Percentiles rank a stretch among this genome's conserved stretches.
Evolutionary conservation across 2,329 filamentous ascomycete species (phyloP).

Genomic region (Xylariaceae sp.): DNA sequence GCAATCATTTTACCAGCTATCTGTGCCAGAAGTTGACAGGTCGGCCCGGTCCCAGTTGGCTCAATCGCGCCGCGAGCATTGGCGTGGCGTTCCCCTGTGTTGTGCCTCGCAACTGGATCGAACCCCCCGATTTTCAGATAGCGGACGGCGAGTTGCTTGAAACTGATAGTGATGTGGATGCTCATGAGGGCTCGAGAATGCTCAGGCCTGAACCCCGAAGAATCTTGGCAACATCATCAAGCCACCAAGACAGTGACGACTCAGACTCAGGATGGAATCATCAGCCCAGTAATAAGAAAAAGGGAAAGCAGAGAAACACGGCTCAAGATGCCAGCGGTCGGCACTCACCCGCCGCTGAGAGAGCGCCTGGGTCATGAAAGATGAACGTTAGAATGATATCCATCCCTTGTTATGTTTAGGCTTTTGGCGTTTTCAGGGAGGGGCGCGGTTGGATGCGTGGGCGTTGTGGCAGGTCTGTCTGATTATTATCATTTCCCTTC

Average conservation of each 20-base stretch:
- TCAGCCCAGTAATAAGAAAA: slow-evolving; percentile 30
- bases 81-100: slow-evolving; percentile 77
- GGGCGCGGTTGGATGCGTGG: slow-evolving; percentile 12
- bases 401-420: slow-evolving; percentile 25
- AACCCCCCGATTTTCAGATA: slow-evolving; percentile 70
- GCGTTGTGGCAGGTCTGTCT: slow-evolving; percentile 23
- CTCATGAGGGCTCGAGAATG: slow-evolving; percentile 45
- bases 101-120: slow-evolving; percentile 77
- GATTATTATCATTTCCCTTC: slow-evolving; percentile 30
- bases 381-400: slow-evolving; percentile 30
- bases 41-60: slow-evolving; percentile 65
- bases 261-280: slow-evolving; percentile 11
- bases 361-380: slow-evolving; percentile 39
- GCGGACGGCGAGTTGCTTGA: slow-evolving; percentile 67
- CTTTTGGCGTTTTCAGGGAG: slow-evolving; percentile 22
- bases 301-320: slow-evolving; percentile 41
- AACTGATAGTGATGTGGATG: slow-evolving; percentile 37
- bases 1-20: slow-evolving; percentile 81
- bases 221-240: slow-evolving; percentile 26
- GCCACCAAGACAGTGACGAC: slow-evolving; percentile 18
- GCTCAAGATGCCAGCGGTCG: slow-evolving; percentile 50
- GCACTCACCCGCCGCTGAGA: slow-evolving; percentile 49
- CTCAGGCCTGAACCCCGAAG: slow-evolving; percentile 39
- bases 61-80: slow-evolving; percentile 81
- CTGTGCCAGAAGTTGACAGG: slow-evolving; percentile 71